A percentile compares a stretch with the other conserved stretches of the same genome.
Evolutionary conservation across 495 filamentous ascomycete species (phyloP).

Genomic region (Penicillium robsamsonii): DNA sequence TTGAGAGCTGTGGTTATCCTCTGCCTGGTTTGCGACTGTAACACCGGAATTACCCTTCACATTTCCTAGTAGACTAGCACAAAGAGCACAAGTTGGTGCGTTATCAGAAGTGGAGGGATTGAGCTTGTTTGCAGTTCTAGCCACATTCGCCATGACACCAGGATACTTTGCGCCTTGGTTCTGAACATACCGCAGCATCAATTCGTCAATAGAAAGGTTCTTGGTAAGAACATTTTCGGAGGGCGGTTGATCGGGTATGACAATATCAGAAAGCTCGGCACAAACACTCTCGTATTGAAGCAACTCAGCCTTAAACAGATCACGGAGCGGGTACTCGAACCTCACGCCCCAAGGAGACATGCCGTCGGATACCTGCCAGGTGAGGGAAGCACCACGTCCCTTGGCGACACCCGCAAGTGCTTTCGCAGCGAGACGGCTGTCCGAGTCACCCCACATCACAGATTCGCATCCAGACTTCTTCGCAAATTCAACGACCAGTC

Average conservation of each 20-base stretch:
- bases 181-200: constrained; percentile 85
- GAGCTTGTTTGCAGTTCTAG: constrained; percentile 80
- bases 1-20: constrained; percentile 20
- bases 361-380: constrained; percentile 78
- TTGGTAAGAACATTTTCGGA: constrained; percentile 52
- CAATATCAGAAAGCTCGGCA: constrained; percentile 51
- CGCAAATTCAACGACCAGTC: constrained; percentile 66
- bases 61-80: constrained; percentile 44
- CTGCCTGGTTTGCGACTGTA: constrained; percentile 22
- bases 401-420: constrained; percentile 86
- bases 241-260: constrained; percentile 40
- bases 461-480: constrained; percentile 57
- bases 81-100: constrained; percentile 33
- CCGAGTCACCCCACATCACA: constrained; percentile 80
- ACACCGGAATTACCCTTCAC: constrained; percentile 30
- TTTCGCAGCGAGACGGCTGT: constrained; percentile 82
- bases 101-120: constrained; percentile 25
- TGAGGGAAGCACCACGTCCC: constrained; percentile 78
- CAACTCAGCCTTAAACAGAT: constrained; percentile 79
- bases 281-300: constrained; percentile 55
- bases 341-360: constrained; percentile 55
- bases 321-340: constrained; percentile 73
- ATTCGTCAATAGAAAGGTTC: constrained; percentile 81
- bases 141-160: constrained; percentile 90
- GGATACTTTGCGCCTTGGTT: constrained; percentile 87